Evolutionary conservation across 495 filamentous ascomycete genomes (phyloP).

Genomic region (Penicillium bovifimosum): DNA sequence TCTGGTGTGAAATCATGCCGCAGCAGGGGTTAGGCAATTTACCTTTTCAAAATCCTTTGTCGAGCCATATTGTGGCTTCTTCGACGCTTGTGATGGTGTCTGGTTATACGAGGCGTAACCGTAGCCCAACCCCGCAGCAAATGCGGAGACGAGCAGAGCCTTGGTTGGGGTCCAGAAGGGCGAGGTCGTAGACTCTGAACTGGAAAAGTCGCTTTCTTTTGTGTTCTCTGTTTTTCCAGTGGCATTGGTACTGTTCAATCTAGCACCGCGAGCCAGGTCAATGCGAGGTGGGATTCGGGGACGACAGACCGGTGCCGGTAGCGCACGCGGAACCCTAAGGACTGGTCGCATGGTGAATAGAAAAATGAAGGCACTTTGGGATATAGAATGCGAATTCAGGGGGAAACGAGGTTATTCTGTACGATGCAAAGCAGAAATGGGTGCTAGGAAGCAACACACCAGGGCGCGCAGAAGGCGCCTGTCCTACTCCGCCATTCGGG

Average conservation of each 20-base stretch:
- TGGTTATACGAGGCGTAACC: constrained; percentile 25
- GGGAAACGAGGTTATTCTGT: too few relatives aligned
- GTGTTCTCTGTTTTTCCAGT: background rate
- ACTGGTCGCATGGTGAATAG: constrained; percentile 22
- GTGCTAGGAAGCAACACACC: background rate
- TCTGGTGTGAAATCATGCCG: background rate
- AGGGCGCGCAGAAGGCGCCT: constrained; percentile 15
- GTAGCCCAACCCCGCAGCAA: constrained; percentile 36
- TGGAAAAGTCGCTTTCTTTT: constrained; percentile 7
- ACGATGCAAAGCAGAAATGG: background rate
- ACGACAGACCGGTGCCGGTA: constrained; percentile 27
- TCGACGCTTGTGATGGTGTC: constrained; percentile 3
- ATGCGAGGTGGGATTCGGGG: constrained; percentile 12
- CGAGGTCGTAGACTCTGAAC: constrained; percentile 7
- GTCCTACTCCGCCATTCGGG: constrained; percentile 13
- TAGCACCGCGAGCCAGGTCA: constrained; percentile 8
- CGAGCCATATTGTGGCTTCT: constrained; percentile 36
- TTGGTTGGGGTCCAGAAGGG: constrained; percentile 30
- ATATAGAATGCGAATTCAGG: too few relatives aligned
- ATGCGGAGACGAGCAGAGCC: constrained; percentile 29
- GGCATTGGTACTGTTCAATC: constrained; percentile 20
- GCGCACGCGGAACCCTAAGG: constrained; percentile 20
- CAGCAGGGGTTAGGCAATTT: background rate
- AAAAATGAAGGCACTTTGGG: background rate
- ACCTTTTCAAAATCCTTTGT: constrained; percentile 41